A percentile compares a stretch with the other conserved stretches of the same genome.
These are phyloP conservation scores for Hibiscus mutabilis DNA, from an alignment of 345 rosid genomes.

Conservation along the genomic window DNA sequence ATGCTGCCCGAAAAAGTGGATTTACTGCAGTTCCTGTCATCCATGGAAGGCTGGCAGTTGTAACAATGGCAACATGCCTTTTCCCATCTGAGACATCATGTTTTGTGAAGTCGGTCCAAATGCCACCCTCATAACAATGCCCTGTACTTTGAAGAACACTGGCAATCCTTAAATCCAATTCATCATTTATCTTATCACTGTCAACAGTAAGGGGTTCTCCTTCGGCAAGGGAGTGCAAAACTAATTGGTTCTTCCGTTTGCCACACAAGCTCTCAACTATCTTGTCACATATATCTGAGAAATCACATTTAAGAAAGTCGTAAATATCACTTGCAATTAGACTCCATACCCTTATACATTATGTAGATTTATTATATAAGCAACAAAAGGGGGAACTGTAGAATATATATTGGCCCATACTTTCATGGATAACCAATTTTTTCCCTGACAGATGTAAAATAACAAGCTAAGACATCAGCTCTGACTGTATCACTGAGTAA, in stretches of 20 bases:
- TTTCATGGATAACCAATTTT: background rate
- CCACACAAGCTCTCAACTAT: conserved; percentile 78
- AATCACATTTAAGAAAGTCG: conserved; percentile 14
- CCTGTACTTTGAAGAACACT: conserved; percentile 97
- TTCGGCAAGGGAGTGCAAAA: conserved; percentile 40
- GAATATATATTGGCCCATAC: background rate
- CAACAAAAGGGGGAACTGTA: background rate
- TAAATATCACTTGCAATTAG: background rate
- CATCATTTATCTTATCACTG: conserved; percentile 36
- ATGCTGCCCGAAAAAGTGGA: conserved; percentile 93
- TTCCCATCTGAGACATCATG: conserved; percentile 43
- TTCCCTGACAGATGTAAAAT: background rate
- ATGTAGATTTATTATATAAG: background rate
- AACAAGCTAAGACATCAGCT: background rate
- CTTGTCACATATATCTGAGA: conserved; percentile 79
- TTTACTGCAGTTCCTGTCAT: conserved; percentile 99
- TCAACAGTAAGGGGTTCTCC: conserved; percentile 54
- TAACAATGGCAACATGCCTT: conserved; percentile 68
- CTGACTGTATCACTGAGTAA: background rate
- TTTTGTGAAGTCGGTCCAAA: conserved; percentile 63
- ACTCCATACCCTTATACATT: background rate
- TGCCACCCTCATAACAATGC: conserved; percentile 86
- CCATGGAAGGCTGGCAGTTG: conserved; percentile 97
- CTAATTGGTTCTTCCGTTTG: conserved; percentile 67
- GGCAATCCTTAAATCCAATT: conserved; percentile 77